Conservation (phyloP, 1,284 basidiomycete species). For the Rhodotorula glutinis region DNA sequence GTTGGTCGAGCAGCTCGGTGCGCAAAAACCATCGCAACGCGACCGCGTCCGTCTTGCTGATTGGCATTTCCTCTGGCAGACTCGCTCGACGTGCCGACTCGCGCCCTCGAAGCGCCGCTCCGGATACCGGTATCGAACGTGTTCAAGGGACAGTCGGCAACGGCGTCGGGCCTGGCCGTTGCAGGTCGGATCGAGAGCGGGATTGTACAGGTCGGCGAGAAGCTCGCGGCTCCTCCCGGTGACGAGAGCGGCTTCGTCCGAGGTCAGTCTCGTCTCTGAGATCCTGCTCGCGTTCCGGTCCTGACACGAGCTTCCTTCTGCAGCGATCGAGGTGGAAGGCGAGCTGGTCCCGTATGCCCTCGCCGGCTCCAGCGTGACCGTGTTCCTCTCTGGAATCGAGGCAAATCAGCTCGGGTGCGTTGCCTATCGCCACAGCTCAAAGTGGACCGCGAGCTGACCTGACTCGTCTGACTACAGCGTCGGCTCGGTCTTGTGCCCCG, state of each 20-base stretch:
- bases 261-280: slow-evolving; percentile 55
- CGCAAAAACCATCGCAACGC: background rate
- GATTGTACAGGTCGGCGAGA: slow-evolving; percentile 87
- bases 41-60: background rate
- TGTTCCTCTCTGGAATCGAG: slow-evolving; percentile 81
- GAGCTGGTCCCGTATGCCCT: slow-evolving; percentile 78
- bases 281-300: background rate
- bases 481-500: slow-evolving; percentile 83
- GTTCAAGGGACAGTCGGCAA: slow-evolving; percentile 78
- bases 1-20: slow-evolving; percentile 70
- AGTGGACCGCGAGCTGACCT: too few relatives aligned
- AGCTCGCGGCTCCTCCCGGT: slow-evolving; percentile 79
- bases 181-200: slow-evolving; percentile 85
- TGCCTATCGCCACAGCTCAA: background rate
- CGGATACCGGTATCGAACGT: slow-evolving; percentile 92
- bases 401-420: slow-evolving; percentile 65
- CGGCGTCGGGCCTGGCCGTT: slow-evolving; percentile 67
- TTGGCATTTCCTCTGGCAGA: slow-evolving; percentile 54
- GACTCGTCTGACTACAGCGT: too few relatives aligned
- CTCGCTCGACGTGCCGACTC: slow-evolving; percentile 70
- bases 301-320: too few relatives aligned
- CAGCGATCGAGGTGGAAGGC: slow-evolving; percentile 84
- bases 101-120: slow-evolving; percentile 73
- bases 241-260: slow-evolving; percentile 82
- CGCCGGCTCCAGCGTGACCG: slow-evolving; percentile 81